Evolutionary conservation across 2,329 filamentous ascomycete genomes (phyloP), one percentile per base, ranked within the genome.

Genomic region (Capronia epimyces): DNA sequence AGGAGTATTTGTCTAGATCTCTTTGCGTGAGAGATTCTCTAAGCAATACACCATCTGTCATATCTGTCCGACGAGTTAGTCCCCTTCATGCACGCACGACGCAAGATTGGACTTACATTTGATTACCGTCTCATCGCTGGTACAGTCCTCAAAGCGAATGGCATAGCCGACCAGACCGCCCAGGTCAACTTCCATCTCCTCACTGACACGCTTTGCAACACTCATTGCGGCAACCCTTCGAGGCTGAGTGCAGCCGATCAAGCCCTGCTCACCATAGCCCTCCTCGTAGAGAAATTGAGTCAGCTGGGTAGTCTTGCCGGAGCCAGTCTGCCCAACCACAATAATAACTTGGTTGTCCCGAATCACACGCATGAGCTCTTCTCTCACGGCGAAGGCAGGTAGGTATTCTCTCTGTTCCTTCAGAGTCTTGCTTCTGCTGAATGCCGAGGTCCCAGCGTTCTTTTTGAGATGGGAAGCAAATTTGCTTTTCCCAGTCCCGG

Each of bases 61-160:
- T 96, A 69, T 98, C 73, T 75, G 58, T 12, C 40, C 31, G n/a
- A 52, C 46, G 49, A 58, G 50, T 48, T 39, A 42, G 40, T 49
- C 25, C 8, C 18, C 8, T 12, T 21, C n/a, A 22, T 25, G 32
- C 8, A 48, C 61, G 50, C 60, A 20, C 20, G 20, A 37, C 6
- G 47, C n/a, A 20, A 39, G 31, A 25, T 22, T 15, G 27, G 21
- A 68, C 70, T 67, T 62, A 75, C 72, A 98, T 70, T 98, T 98
- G 72, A 98, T 97, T 53, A 84, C 77, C 0, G 93, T 98, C 51
- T 97, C 86, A 60, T 89, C 89, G 73, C 89, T 95, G 1, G 93
- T 98, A 68, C 90, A 96, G 67, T 98, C 94, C 66, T 98, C 93
- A 63, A 98, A 98, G 47, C 93, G 89, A 66, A 98, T 98, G 1